phyloP scores from a whole-genome alignment of 192 early-diverging fungal species.

The Thoreauomyces humboldtii region DNA sequence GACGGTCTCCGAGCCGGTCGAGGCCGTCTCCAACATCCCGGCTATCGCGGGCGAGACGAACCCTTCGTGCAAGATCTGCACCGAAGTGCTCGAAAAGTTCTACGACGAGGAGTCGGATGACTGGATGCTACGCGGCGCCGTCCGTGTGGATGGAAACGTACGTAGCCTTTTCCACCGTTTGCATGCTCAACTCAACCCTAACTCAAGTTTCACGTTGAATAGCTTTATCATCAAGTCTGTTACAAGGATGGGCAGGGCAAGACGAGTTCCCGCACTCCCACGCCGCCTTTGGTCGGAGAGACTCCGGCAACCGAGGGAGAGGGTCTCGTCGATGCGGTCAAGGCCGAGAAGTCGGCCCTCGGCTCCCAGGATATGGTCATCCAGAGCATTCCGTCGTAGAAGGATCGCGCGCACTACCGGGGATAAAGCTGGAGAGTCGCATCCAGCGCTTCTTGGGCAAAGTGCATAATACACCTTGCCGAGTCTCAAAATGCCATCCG shows the following conservation, averaged over 20 bases:
- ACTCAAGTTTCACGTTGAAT: neutral
- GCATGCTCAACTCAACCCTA: neutral
- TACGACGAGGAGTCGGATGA: slow-evolving; percentile 55
- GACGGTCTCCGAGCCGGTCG: slow-evolving; percentile 2
- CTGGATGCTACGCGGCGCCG: slow-evolving; percentile 55
- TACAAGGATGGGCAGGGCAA: neutral
- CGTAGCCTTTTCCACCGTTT: neutral
- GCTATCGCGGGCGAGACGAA: slow-evolving; percentile 33
- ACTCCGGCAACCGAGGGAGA: too few relatives aligned
- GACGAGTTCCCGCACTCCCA: too few relatives aligned
- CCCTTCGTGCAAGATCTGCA: slow-evolving; percentile 46
- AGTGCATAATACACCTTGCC: too few relatives aligned
- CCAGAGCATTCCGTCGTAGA: too few relatives aligned
- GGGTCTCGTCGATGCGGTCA: too few relatives aligned
- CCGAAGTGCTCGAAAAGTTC: slow-evolving; percentile 52
- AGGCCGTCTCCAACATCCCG: slow-evolving; percentile 33
- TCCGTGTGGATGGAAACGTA: slow-evolving; percentile 23
- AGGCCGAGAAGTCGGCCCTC: too few relatives aligned
- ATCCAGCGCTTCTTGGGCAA: too few relatives aligned
- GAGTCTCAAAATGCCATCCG: too few relatives aligned
- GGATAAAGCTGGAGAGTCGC: too few relatives aligned
- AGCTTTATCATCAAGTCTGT: slow-evolving; percentile 23
- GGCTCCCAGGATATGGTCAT: too few relatives aligned
- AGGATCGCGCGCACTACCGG: too few relatives aligned
- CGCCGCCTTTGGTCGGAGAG: too few relatives aligned